phyloP scores from a whole-genome alignment of 441 rosid genomes.

The Adansonia grandidieri region DNA sequence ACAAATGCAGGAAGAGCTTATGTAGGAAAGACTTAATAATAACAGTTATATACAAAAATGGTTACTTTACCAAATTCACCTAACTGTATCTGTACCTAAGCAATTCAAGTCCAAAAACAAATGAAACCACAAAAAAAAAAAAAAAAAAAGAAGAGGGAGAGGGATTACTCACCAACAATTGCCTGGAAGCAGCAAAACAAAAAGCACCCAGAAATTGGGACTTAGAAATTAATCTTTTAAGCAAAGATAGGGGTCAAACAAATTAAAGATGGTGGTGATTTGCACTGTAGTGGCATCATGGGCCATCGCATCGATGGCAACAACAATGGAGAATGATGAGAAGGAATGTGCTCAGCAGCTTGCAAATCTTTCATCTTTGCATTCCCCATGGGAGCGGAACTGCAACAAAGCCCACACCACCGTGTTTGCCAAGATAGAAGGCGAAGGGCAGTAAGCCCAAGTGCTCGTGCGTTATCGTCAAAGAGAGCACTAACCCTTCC shows the following conservation, averaged over 20 bases:
- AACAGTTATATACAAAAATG: neutral
- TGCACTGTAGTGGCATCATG: constrained; percentile 26
- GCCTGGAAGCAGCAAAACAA: neutral
- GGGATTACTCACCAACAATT: neutral
- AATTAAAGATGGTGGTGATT: constrained; percentile 17
- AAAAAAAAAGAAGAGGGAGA: neutral
- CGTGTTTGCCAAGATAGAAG: constrained; percentile 42
- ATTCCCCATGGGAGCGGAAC: constrained; percentile 46
- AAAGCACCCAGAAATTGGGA: neutral
- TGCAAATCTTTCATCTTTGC: constrained; percentile 41
- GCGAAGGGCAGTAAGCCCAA: constrained; percentile 45
- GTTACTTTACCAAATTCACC: neutral
- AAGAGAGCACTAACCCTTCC: constrained; percentile 50
- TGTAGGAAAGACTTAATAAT: no score
- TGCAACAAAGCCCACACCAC: constrained; percentile 39
- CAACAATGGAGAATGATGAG: constrained; percentile 41
- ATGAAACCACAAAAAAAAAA: neutral
- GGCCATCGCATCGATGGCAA: constrained; percentile 16
- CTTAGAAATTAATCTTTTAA: neutral
- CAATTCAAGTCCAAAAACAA: neutral
- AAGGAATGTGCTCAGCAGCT: constrained; percentile 44
- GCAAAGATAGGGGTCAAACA: constrained; percentile 24
- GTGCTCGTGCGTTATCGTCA: constrained; percentile 48
- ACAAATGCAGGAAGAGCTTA: neutral
- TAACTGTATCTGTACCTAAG: constrained; percentile 12